Evolutionary conservation across 2,329 filamentous ascomycete species (phyloP).

Genomic region (Xylariales sp.): DNA sequence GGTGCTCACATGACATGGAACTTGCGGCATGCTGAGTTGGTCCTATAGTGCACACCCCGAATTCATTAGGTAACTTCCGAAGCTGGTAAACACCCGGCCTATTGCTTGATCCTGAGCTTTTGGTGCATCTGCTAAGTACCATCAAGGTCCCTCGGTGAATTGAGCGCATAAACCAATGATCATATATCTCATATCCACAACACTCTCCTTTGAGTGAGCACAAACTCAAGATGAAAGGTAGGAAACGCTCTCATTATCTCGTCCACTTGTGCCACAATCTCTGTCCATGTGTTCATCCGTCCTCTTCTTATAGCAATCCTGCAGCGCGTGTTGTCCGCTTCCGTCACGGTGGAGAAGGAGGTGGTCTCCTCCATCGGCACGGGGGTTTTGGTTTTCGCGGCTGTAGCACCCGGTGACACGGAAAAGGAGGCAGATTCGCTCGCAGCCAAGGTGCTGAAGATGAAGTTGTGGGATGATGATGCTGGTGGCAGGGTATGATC

Average conservation of each 20-base stretch:
- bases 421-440: constrained; percentile 80
- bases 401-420: constrained; percentile 85
- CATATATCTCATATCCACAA: neutral
- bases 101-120: too few relatives aligned
- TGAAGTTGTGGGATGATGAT: constrained; percentile 88
- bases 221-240: constrained; percentile 31
- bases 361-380: constrained; percentile 86
- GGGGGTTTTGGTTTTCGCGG: constrained; percentile 86
- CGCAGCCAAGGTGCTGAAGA: constrained; percentile 80
- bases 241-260: constrained; percentile 10
- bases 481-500: constrained; percentile 56
- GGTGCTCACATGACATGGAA: neutral
- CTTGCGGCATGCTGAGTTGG: neutral
- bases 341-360: constrained; percentile 89
- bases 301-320: constrained; percentile 74
- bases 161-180: too few relatives aligned
- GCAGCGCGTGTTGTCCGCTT: constrained; percentile 90
- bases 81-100: too few relatives aligned
- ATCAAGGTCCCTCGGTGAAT: too few relatives aligned
- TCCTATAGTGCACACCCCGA: too few relatives aligned
- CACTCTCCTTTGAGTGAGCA: neutral
- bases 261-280: constrained; percentile 12
- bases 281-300: constrained; percentile 10
- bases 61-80: too few relatives aligned
- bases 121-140: too few relatives aligned